A percentile compares a stretch with the other conserved stretches of the same genome.
phyloP scores from a whole-genome alignment of 2,329 filamentous ascomycete species.

The Trichoderma sp. region DNA sequence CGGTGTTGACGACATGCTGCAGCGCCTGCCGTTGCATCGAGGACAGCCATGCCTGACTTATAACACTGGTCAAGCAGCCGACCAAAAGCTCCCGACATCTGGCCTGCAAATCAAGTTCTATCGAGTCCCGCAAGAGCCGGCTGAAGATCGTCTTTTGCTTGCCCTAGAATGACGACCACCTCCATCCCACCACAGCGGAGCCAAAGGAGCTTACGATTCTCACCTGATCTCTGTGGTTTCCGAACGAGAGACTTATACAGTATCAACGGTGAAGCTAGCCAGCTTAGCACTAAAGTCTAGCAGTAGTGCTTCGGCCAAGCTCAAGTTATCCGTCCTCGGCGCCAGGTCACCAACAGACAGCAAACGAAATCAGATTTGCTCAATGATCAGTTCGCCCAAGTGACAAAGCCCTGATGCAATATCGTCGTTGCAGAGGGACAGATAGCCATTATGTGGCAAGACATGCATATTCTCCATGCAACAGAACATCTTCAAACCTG shows the following conservation, averaged over 20 bases:
- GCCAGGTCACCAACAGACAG: background rate
- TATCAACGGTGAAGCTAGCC: background rate
- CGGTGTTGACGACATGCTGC: background rate
- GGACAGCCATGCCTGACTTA: background rate
- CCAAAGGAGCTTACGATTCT: background rate
- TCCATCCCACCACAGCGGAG: background rate
- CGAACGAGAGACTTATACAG: background rate
- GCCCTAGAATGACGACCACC: constrained; percentile 14
- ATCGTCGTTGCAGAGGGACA: background rate
- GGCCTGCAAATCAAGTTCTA: background rate
- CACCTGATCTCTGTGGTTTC: background rate
- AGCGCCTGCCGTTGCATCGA: background rate
- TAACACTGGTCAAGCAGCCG: background rate
- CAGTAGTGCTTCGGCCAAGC: background rate
- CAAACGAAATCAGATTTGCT: background rate
- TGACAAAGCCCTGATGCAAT: background rate
- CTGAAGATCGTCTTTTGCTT: constrained; percentile 1
- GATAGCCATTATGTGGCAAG: background rate
- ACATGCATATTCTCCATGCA: constrained; percentile 4
- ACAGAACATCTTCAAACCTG: background rate
- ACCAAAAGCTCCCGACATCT: background rate
- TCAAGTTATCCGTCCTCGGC: background rate
- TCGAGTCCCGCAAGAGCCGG: background rate
- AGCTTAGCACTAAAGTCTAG: background rate
- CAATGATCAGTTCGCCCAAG: background rate